Evolutionary conservation across 495 filamentous ascomycete species (phyloP).

Genomic region (Aspergillus leporis): DNA sequence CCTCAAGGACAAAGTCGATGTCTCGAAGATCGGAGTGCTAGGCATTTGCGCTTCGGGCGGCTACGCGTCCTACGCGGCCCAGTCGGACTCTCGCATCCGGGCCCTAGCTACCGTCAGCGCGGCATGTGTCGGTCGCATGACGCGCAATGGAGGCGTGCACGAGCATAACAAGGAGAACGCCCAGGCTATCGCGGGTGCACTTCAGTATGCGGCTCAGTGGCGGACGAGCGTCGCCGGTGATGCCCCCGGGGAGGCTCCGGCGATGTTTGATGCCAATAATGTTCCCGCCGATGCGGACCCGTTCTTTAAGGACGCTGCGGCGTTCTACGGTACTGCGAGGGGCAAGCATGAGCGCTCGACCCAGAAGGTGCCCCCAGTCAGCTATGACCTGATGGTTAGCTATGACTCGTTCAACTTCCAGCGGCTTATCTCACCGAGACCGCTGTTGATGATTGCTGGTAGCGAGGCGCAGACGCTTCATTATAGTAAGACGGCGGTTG

Average conservation of each 20-base stretch:
- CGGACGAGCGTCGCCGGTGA: constrained; percentile 19
- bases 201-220: constrained; percentile 20
- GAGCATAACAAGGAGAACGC: constrained; percentile 14
- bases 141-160: constrained; percentile 24
- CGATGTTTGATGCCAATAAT: constrained; percentile 14
- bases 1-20: constrained; percentile 27
- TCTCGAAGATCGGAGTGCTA: constrained; percentile 35
- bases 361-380: constrained; percentile 14
- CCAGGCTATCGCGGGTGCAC: constrained; percentile 17
- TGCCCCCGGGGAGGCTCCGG: constrained; percentile 13
- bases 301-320: constrained; percentile 20
- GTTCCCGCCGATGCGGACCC: constrained; percentile 14
- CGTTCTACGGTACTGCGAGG: constrained; percentile 27
- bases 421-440: constrained; percentile 30
- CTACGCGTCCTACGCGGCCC: constrained; percentile 34
- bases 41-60: constrained; percentile 44
- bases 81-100: constrained; percentile 40
- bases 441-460: constrained; percentile 43
- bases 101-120: constrained; percentile 35
- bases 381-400: constrained; percentile 33
- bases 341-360: constrained; percentile 22
- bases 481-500: constrained; percentile 33
- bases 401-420: constrained; percentile 33
- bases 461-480: constrained; percentile 29
- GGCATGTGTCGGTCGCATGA: constrained; percentile 31